Evolutionary conservation across 345 rosid species (phyloP), one percentile per base, ranked within the genome.

Genomic region (Pistacia integerrima): DNA sequence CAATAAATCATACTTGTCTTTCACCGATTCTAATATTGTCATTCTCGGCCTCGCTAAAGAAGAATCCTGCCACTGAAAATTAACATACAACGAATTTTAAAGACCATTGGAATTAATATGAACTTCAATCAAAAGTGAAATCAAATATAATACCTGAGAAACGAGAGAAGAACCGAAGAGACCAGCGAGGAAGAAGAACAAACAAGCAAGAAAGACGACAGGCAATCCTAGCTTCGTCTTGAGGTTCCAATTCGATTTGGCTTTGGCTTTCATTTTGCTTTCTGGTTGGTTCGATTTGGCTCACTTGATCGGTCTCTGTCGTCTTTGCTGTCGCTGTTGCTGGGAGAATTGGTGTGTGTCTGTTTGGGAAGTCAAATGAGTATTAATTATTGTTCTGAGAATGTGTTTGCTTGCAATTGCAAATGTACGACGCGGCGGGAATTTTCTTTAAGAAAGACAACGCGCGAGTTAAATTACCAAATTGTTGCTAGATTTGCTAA

Each of bases 111-210:
- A 30, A 30, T 30, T 30, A 30, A 30, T 30, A 8, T 16, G 4
- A 38, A 13, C 9, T 8, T 44, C 36, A 28, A 5, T 52, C 5
- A 0, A 58, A 58, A n/a, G 3, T 3, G 30, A n/a, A 5, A n/a
- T 20, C 7, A 8, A 3, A 54, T 14, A 1, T 16, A 13, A 54
- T 28, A 88, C 95, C 88, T 81, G 88, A 70, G 85, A 84, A 44
- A 87, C 17, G 49, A 88, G 79, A 78, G 62, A 69, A 63, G 90
- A 90, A 59, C 67, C 64, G 73, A 79, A 77, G 64, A 82, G 77
- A 72, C 92, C 94, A 28, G 77, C 84, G 30, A 90, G 14, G 83
- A 88, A 90, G 87, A 87, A 86, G 79, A 84, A 79, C 28, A 58
- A 77, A 82, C 80, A 91, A 35, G 82, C 79, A 17, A 86, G 38